Percentiles rank a stretch among this genome's conserved stretches.
Evolutionary conservation across 2,329 filamentous ascomycete species (phyloP).

Genomic region (Xylogone sp.): DNA sequence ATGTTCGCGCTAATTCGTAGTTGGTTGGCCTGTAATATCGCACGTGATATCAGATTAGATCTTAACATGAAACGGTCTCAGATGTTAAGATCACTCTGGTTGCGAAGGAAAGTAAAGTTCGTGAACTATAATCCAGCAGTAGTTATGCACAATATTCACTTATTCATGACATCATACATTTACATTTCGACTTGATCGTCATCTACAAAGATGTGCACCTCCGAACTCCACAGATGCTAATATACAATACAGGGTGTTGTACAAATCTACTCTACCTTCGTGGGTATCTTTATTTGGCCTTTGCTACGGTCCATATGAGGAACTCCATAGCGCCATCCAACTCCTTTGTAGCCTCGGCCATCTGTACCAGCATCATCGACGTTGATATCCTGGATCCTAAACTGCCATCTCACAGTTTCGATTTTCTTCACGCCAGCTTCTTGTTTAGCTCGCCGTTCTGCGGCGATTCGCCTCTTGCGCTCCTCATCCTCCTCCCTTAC

Average conservation of each 20-base stretch:
- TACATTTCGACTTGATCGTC: background rate
- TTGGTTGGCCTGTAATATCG: background rate
- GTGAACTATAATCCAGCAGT: no score
- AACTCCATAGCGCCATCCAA: conserved; percentile 62
- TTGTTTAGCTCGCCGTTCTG: conserved; percentile 31
- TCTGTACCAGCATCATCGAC: conserved; percentile 51
- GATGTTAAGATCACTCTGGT: no score
- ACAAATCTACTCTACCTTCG: conserved; percentile 38
- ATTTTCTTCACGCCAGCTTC: conserved; percentile 41
- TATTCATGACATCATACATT: background rate
- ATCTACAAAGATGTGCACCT: background rate
- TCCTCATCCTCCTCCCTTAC: conserved; percentile 35
- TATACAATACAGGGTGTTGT: background rate
- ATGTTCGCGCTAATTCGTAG: background rate
- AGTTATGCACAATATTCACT: background rate
- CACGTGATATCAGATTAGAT: background rate
- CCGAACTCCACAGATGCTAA: background rate
- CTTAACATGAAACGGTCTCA: no score
- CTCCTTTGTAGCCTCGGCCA: conserved; percentile 47
- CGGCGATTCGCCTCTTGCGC: conserved; percentile 36
- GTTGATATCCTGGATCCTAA: conserved; percentile 57
- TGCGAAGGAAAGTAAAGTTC: no score
- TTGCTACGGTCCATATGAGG: conserved; percentile 60
- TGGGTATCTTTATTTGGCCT: conserved; percentile 66
- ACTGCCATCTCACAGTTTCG: conserved; percentile 51